Percentiles rank a stretch among this genome's conserved stretches.
Conservation (phyloP, 2,329 filamentous ascomycete species). For the Alternaria infectoria region DNA sequence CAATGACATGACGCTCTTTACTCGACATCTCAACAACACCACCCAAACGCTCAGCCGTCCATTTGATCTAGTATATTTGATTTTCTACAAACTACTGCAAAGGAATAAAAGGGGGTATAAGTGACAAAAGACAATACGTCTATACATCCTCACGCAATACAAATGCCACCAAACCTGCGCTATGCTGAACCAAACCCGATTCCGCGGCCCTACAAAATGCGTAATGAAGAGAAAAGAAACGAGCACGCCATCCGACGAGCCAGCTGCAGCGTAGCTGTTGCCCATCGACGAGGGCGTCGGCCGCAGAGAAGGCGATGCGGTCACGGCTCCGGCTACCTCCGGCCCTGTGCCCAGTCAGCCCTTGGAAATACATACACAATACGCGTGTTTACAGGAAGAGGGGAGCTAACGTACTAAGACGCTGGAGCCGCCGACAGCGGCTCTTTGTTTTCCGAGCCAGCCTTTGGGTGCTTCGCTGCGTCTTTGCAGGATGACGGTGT, state of each 20-base stretch:
- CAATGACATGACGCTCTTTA: background rate
- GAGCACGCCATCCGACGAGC: slow-evolving; percentile 3
- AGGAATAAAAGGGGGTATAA: slow-evolving; percentile 18
- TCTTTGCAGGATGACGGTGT: slow-evolving; percentile 78
- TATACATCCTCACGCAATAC: slow-evolving; percentile 17
- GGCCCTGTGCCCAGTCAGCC: slow-evolving; percentile 5
- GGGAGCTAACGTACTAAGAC: slow-evolving; percentile 26
- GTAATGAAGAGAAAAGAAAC: slow-evolving; percentile 13
- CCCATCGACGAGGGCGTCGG: background rate
- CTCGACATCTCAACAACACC: background rate
- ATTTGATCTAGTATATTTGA: background rate
- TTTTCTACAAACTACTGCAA: slow-evolving; percentile 2
- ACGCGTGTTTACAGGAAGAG: background rate
- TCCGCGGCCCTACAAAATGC: slow-evolving; percentile 10
- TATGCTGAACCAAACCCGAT: slow-evolving; percentile 15
- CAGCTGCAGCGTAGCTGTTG: background rate
- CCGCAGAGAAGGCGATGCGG: background rate
- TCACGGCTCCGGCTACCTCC: slow-evolving; percentile 1
- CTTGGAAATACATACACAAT: background rate
- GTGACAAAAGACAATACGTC: slow-evolving; percentile 16
- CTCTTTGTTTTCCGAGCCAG: slow-evolving; percentile 83
- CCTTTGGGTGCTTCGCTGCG: slow-evolving; percentile 77
- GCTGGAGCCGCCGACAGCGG: slow-evolving; percentile 44
- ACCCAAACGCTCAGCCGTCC: background rate
- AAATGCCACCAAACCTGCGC: slow-evolving; percentile 18